Base-by-base conservation (phyloP, 768 basidiomycete species). In the Mrakia blollopis region DNA sequence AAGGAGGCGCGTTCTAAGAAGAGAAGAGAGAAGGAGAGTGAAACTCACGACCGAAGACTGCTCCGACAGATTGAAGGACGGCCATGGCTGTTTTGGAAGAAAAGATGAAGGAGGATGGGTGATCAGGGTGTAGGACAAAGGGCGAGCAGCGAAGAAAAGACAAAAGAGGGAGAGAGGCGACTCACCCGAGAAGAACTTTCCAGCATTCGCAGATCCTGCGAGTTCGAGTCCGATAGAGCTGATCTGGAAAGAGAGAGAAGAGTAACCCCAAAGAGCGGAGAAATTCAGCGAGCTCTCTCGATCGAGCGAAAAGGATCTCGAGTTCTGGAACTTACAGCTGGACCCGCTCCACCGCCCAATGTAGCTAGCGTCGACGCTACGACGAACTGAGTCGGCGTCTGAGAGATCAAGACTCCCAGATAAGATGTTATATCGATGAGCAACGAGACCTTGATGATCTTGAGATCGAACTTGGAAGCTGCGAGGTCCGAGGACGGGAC, bases 401-500 rank as follows among this genome's bases (percentile, higher is more conserved):
- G 83, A 0, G 88, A 85, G 68, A 88, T 41, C 0, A 85, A 85
- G 85, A 91, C 86, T 72, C 86, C 78, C 18, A 85, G 79, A 80
- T 88, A 91, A 10, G 87, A 83, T 32, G 87, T 47, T 21, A 88
- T 70, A 62, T 92, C 90, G 67, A 92, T 76, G 13, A 86, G 57
- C 11, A 91, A 82, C 10, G 91, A 93, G 52, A 85, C 79, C 7
- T 89, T 88, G 9, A 90, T 88, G 32, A 93, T 84, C 44, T 81
- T 81, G n/a, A 95, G 86, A 83, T 96, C 93, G 81, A 93, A 89
- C 87, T 85, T 10, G 83, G 78, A 79, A 30, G 69, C 73, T 35
- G n/a, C 28, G 57, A n/a, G 57, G 57, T 57, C 57, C n/a, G 1
- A 9, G 57, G 57, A 57, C 11, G 57, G 23, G 25, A n/a, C 13